These are phyloP conservation scores for Suhomyces faveliae DNA, from an alignment of 805 yeast species.

Conservation along the genomic window DNA sequence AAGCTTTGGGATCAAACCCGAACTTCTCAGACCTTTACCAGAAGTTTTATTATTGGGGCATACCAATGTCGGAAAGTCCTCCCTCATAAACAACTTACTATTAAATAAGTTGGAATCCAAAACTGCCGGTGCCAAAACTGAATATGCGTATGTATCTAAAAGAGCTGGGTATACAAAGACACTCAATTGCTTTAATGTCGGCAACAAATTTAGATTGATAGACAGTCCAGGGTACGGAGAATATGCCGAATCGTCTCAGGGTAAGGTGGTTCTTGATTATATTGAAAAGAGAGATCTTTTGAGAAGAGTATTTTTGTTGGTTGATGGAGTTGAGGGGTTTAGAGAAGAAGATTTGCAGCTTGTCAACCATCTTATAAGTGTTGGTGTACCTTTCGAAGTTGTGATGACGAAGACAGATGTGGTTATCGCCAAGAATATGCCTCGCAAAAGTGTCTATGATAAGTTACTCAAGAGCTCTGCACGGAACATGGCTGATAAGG, in stretches of 20 bases:
- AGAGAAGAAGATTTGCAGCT: slow-evolving; percentile 55
- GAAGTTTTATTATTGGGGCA: slow-evolving; percentile 77
- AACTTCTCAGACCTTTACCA: slow-evolving; percentile 44
- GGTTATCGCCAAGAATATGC: slow-evolving; percentile 30
- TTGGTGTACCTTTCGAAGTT: slow-evolving; percentile 70
- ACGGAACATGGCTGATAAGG: slow-evolving; percentile 1
- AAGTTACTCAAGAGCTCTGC: slow-evolving; percentile 1
- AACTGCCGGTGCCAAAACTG: slow-evolving; percentile 22
- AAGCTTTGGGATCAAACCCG: slow-evolving; percentile 36
- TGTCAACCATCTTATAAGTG: slow-evolving; percentile 45
- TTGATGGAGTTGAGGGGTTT: slow-evolving; percentile 62
- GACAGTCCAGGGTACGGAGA: slow-evolving; percentile 93
- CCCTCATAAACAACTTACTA: slow-evolving; percentile 63
- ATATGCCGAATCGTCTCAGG: slow-evolving; percentile 65
- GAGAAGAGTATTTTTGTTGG: slow-evolving; percentile 56
- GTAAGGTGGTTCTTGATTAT: slow-evolving; percentile 64
- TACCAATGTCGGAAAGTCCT: slow-evolving; percentile 85
- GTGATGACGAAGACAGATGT: slow-evolving; percentile 77
- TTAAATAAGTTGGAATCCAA: slow-evolving; percentile 33
- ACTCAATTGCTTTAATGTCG: slow-evolving; percentile 69
- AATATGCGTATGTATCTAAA: slow-evolving; percentile 54
- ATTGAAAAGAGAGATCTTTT: slow-evolving; percentile 53
- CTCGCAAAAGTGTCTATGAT: slow-evolving; percentile 12
- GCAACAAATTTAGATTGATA: slow-evolving; percentile 60
- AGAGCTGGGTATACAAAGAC: slow-evolving; percentile 61